Base-by-base conservation (phyloP, 2,329 filamentous ascomycete species). In the Talaromyces amestolkiae region DNA sequence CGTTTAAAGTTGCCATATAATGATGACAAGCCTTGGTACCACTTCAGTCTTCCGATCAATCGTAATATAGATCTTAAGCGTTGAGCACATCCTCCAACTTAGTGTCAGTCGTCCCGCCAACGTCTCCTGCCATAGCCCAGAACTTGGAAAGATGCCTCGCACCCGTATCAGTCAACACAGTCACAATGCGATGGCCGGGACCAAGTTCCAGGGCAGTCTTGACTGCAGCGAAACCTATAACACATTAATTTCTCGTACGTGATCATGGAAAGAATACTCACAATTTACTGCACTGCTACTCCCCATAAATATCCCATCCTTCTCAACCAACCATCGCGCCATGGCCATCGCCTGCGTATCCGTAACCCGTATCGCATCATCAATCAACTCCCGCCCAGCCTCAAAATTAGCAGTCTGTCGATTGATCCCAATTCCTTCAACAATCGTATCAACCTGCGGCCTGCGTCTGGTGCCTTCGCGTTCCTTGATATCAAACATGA, bases 221-320 rank as follows among this genome's bases (percentile, higher is more conserved):
- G 11, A 82, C 76, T 19, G 81, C 81, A 35, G 81, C 81, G 68
- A 82, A 79, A 65, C 81, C 81, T 83, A 64, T 63, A 58, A 3
- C 27, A 35, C 37, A 37, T 68, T 56, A 68, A 58, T 33, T 37
- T 13, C 13, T 10, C 13, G 35, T 37, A 37, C 27, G 6, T 31
- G 3, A 31, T 31, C 27, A 31, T 31, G 4, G 27, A 31, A 31
- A 31, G 35, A 3, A 37, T 37, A 80, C 84, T 77, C 73, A 84
- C 93, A 97, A 77, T 99, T 99, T 61, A 99, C 94, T n/a, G 93
- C 91, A 77, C 91, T 97, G 76, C 92, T 97, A 76, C 93, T 97
- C 9, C 95, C 96, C 47, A 93, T 84, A 73, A 99, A 99, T 62
- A 99, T 89, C 8, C 95, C 95, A 77, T 99, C 95, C 69, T 93